Base-by-base conservation (phyloP, 2,329 filamentous ascomycete genomes). In the Pestalotiopsis sp. region DNA sequence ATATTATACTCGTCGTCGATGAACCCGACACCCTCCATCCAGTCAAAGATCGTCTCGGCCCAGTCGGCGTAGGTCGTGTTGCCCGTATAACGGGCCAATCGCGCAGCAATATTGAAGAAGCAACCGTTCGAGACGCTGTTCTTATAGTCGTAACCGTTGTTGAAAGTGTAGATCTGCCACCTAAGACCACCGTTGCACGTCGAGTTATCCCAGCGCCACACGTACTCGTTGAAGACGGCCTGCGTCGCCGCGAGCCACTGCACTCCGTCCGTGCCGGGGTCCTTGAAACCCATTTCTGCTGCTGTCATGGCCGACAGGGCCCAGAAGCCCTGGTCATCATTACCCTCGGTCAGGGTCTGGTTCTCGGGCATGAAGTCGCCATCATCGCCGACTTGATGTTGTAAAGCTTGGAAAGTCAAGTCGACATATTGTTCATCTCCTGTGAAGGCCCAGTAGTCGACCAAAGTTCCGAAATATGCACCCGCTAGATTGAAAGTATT, bases 111-210 rank as follows among this genome's bases (percentile, higher is more conserved):
- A 70, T 84, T 83, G 74, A 85, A 85, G 74, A 84, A 84, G 68
- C 81, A 81, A 1, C 82, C 83, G 70, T 84, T 84, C 39, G 82
- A 81, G 68, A 84, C 83, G 30, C 76, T 77, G 67, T 78, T 78
- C 71, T 78, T 78, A 65, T 78, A 78, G 68, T 78, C 71, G 59
- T 81, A 82, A 68, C 89, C 89, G 44, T 81, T 83, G 74, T 90
- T 89, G 73, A 84, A 85, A 7, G 85, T 81, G 75, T 86, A 90
- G 57, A 92, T 88, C 77, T 92, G 90, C 90, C 90, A 92, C 71
- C 86, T 85, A 70, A 92, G 74, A 7, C 88, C 89, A 65, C 89
- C 89, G 52, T 79, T 80, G 73, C 90, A 92, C 11, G 68, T 55
- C 2, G 82, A 82, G 0, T 76, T 70, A 0, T 75, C 89, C 39